A percentile compares a stretch with the other conserved stretches of the same genome.
Conservation (phyloP, 2,329 filamentous ascomycete species). For the Lasiodiplodia citricola region DNA sequence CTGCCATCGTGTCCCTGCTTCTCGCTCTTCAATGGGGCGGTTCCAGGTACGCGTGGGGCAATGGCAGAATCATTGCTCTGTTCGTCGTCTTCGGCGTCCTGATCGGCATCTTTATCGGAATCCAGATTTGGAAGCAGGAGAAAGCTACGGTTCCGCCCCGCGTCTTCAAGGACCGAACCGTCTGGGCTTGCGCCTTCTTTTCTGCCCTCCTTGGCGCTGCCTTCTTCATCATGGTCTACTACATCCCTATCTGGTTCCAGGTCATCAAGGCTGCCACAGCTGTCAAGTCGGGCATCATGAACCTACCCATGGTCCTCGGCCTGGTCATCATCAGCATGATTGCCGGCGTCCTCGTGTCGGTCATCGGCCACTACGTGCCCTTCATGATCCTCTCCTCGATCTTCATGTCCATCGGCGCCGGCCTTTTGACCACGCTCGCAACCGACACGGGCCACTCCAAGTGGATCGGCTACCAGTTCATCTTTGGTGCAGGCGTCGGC, state of each 20-base stretch:
- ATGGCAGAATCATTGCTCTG: constrained; percentile 52
- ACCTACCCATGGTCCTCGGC: constrained; percentile 53
- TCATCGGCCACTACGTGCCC: constrained; percentile 56
- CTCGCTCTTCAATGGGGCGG: constrained; percentile 59
- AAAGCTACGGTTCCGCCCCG: constrained; percentile 46
- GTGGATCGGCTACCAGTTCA: constrained; percentile 49
- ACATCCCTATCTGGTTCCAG: constrained; percentile 55
- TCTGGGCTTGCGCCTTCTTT: constrained; percentile 50
- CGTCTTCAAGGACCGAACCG: constrained; percentile 52
- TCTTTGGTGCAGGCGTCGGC: constrained; percentile 51
- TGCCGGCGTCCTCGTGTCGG: constrained; percentile 45
- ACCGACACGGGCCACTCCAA: constrained; percentile 43
- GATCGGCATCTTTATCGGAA: constrained; percentile 46
- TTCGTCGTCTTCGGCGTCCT: constrained; percentile 54
- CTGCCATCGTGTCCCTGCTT: constrained; percentile 54
- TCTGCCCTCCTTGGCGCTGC: constrained; percentile 48
- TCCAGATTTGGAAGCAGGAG: constrained; percentile 52
- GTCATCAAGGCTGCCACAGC: constrained; percentile 54
- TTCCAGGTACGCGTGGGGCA: constrained; percentile 53
- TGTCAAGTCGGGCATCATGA: constrained; percentile 55
- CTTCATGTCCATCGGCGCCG: constrained; percentile 53
- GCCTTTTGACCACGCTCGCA: constrained; percentile 52
- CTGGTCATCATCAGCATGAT: constrained; percentile 52
- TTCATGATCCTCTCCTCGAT: constrained; percentile 52
- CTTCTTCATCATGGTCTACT: constrained; percentile 54